A percentile compares a stretch with the other conserved stretches of the same genome.
These are phyloP conservation scores for Teratosphaeria viscida DNA, from an alignment of 2,329 filamentous ascomycete species.

Conservation along the genomic window DNA sequence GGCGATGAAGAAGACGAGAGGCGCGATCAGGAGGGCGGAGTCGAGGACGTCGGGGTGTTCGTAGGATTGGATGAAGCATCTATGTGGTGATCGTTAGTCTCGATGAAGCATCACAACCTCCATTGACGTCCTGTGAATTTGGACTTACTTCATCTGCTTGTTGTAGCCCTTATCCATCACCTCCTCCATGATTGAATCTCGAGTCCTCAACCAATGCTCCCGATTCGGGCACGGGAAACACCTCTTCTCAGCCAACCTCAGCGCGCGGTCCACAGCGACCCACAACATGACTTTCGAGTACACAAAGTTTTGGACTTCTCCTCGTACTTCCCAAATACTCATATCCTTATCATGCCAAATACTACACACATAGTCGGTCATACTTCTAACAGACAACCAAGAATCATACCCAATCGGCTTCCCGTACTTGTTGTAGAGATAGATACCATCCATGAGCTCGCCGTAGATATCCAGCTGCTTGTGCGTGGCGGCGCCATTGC, in stretches of 20 bases:
- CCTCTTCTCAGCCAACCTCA: conserved; percentile 40
- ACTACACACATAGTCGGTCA: conserved; percentile 59
- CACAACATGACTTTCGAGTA: conserved; percentile 79
- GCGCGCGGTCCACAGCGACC: conserved; percentile 57
- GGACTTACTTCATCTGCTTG: conserved; percentile 38
- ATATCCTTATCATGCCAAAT: conserved; percentile 59
- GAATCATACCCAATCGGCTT: conserved; percentile 66
- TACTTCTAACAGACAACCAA: conserved; percentile 59
- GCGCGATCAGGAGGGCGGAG: conserved; percentile 64
- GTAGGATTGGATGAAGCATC: conserved; percentile 64
- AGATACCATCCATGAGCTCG: not conserved
- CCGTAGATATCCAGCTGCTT: conserved; percentile 72
- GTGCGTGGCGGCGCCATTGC: conserved; percentile 67
- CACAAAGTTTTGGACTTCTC: conserved; percentile 64
- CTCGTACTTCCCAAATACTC: conserved; percentile 76
- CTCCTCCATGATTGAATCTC: conserved; percentile 62
- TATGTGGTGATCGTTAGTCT: conserved; percentile 21
- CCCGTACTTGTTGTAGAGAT: not conserved
- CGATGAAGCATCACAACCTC: not conserved
- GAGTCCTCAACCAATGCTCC: conserved; percentile 48
- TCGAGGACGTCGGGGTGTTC: conserved; percentile 61
- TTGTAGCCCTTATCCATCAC: conserved; percentile 75
- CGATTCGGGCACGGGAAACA: conserved; percentile 58
- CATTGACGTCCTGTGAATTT: not conserved
- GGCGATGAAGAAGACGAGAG: conserved; percentile 68